Evolutionary conservation across 768 basidiomycete genomes (phyloP).

Genomic region (Tricholoma bakamatsutake): DNA sequence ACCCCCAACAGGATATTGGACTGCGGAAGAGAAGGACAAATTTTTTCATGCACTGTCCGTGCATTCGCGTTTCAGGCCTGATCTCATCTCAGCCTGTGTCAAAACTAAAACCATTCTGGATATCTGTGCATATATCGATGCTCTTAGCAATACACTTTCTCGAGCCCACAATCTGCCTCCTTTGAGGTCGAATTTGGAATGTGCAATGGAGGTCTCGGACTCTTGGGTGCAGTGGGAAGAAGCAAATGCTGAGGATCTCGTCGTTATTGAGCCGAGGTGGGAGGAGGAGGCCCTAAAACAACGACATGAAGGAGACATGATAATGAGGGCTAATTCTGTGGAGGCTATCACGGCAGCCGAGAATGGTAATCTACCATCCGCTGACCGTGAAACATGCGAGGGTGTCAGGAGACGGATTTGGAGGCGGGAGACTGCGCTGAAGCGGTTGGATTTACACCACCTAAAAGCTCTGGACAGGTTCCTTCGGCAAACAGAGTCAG

Average conservation of each 20-base stretch:
- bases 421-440: slow-evolving; percentile 20
- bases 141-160: slow-evolving; percentile 37
- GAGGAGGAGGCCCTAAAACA: slow-evolving; percentile 16
- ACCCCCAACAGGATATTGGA: slow-evolving; percentile 50
- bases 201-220: slow-evolving; percentile 46
- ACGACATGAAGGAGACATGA: slow-evolving; percentile 15
- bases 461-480: slow-evolving; percentile 22
- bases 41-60: slow-evolving; percentile 69
- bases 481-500: slow-evolving; percentile 14
- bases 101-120: slow-evolving; percentile 61
- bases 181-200: slow-evolving; percentile 21
- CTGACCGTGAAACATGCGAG: slow-evolving; percentile 13
- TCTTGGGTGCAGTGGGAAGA: slow-evolving; percentile 48
- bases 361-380: background rate
- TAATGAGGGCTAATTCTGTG: background rate
- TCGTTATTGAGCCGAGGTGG: slow-evolving; percentile 22
- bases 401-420: slow-evolving; percentile 16
- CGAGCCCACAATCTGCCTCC: slow-evolving; percentile 6
- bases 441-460: slow-evolving; percentile 16
- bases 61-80: slow-evolving; percentile 69
- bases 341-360: slow-evolving; percentile 3
- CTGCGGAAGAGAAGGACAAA: slow-evolving; percentile 53
- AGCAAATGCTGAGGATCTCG: slow-evolving; percentile 26
- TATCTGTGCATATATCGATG: slow-evolving; percentile 60
- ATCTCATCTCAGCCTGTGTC: slow-evolving; percentile 67